phyloP scores from a whole-genome alignment of 2,329 filamentous ascomycete species.

The Aspergillus novoparasiticus region DNA sequence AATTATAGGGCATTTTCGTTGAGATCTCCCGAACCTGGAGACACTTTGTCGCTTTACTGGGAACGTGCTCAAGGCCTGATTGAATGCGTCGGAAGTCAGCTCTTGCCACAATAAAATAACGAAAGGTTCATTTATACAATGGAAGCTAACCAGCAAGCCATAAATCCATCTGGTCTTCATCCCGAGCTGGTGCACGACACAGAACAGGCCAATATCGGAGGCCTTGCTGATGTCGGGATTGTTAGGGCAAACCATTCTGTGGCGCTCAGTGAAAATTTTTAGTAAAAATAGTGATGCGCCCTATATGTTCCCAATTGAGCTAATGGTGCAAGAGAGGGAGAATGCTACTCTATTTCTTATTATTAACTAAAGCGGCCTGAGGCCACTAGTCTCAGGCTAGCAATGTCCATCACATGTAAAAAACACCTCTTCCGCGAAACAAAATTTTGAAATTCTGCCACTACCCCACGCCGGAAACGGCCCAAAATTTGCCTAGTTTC shows the following conservation, averaged over 20 bases:
- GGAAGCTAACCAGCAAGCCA: neutral
- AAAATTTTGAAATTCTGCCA: too few relatives aligned
- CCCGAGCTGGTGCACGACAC: neutral
- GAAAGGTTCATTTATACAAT: neutral
- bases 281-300: neutral
- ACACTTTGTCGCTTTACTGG: neutral
- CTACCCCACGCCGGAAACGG: too few relatives aligned
- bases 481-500: too few relatives aligned
- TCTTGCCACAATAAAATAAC: neutral
- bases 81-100: neutral
- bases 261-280: neutral
- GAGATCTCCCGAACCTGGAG: neutral
- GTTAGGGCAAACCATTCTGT: neutral
- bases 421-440: too few relatives aligned
- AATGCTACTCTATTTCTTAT: neutral
- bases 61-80: neutral
- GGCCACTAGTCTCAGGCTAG: neutral
- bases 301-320: neutral
- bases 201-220: neutral
- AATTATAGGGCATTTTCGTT: neutral
- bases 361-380: neutral
- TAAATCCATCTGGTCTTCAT: neutral
- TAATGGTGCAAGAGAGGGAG: neutral
- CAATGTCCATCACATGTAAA: neutral
- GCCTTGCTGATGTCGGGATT: neutral